Evolutionary conservation across 2,329 filamentous ascomycete species (phyloP).

Genomic region (Fusarium irregulare): DNA sequence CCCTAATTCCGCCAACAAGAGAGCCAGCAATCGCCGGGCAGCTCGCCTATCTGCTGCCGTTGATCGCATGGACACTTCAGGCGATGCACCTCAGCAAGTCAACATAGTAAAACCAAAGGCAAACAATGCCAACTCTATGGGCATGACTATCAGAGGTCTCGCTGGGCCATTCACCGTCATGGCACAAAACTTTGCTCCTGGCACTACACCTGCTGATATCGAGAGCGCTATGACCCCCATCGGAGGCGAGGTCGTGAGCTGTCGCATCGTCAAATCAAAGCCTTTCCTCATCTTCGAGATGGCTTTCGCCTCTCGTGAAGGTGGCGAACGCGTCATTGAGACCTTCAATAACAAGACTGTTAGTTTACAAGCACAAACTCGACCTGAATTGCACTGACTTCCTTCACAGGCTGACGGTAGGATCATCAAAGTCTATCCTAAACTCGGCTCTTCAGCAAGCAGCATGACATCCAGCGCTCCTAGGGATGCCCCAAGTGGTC

Average conservation of each 20-base stretch:
- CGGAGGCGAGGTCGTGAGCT: slow-evolving; percentile 75
- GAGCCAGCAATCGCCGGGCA: slow-evolving; percentile 43
- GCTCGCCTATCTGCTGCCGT: slow-evolving; percentile 60
- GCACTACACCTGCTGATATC: slow-evolving; percentile 84
- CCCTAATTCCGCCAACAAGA: slow-evolving; percentile 48
- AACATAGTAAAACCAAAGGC: slow-evolving; percentile 46
- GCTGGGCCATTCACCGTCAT: slow-evolving; percentile 78
- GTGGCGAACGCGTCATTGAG: slow-evolving; percentile 78
- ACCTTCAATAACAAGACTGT: slow-evolving; percentile 83
- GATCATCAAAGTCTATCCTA: slow-evolving; percentile 78
- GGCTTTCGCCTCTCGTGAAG: slow-evolving; percentile 76
- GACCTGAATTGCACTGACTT: background rate
- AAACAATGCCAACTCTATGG: slow-evolving; percentile 48
- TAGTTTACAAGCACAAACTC: background rate
- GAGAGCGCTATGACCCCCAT: slow-evolving; percentile 82
- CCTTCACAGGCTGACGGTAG: slow-evolving; percentile 74
- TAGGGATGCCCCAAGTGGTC: slow-evolving; percentile 44
- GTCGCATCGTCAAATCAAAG: slow-evolving; percentile 72
- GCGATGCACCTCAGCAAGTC: slow-evolving; percentile 50
- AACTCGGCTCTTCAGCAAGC: slow-evolving; percentile 57
- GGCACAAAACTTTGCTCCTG: slow-evolving; percentile 84
- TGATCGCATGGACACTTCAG: slow-evolving; percentile 53
- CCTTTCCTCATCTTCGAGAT: slow-evolving; percentile 84
- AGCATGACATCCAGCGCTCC: slow-evolving; percentile 42
- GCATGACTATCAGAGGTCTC: slow-evolving; percentile 78